Evolutionary conservation across 2,329 filamentous ascomycete species (phyloP), one percentile per base, ranked within the genome.

Genomic region (Epichloe brachyelytri): DNA sequence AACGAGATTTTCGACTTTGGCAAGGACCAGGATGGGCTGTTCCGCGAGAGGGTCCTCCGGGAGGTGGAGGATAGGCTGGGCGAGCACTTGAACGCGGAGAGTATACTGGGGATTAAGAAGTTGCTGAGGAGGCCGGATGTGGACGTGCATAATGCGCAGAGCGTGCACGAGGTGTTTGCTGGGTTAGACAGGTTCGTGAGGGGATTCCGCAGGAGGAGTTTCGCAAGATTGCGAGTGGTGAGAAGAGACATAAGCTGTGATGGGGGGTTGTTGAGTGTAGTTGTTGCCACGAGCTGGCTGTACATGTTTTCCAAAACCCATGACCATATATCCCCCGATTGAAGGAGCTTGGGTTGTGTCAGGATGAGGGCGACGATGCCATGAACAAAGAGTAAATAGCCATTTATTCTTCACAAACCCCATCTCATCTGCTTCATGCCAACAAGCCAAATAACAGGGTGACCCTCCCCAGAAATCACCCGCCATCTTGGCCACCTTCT

Each of bases 211-310:
- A 96, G 73, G 78, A 85, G 65, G 88, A 97, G 73, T 97, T 97
- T 64, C 71, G 76, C 61, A 90, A 86, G 75, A 72, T 97, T 63
- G 88, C 88, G 1, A 81, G 75, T 55, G 89, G 91, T 12, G 80
- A 93, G 76, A 97, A 96, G 80, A 88, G 83, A 65, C 93, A 98
- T 71, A 97, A 97, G 73, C 71, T 97, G 65, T 95, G 19, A 50
- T 19, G 12, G 15, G 12, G 19, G 15, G n/a, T 51, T n/a, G n/a
- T 51, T n/a, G 43, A 10, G 17, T 36, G 22, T 8, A 26, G 22
- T 26, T 8, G 22, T 26, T 26, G 22, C 22, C 22, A 26, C 2
- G 22, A 26, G 22, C 22, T 26, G 22, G 22, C 7, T 8, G 22
- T 3, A 26, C 22, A 3, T 26, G 22, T 26, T 26, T 26, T 8